Base-by-base conservation (phyloP, 106 monocot genomes). In the Chionographis japonica region DNA sequence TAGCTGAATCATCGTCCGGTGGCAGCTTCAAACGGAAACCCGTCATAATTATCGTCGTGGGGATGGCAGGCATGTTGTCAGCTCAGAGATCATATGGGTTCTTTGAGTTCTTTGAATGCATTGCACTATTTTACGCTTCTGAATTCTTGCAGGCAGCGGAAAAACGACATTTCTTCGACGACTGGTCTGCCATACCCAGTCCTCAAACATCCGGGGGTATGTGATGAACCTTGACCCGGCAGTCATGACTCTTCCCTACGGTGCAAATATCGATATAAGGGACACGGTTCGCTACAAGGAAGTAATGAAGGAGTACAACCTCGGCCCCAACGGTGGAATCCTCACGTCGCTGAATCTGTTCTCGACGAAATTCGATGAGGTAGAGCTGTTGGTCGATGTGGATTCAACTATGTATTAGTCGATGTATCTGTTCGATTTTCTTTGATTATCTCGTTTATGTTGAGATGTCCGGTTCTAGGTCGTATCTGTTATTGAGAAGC, bases 241-340 rank as follows among this genome's bases (percentile, higher is more conserved):
- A 10, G 97, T 97, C 9, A 82, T 90, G 82, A 81, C 74, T 1
- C 92, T 97, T 37, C 97, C 97, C 2, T 97, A 83, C 61, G 92
- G 87, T 42, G 89, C 97, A 36, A 97, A 97, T 62, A 97, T 97
- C 52, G 97, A 97, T 71, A 97, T 97, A 19, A 74, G 97, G 50
- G 97, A 97, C 59, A 97, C 92, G 6, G 82, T 97, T 51, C 81
- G 69, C 9, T 97, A 92, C 60, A 97, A 97, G 84, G 92, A 97
- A 68, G 97, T 97, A 36, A 97, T 97, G 92, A 97, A 97, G 76
- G 97, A 97, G 79, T 92, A 84, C 70, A 85, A 87, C 39, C 89
- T 97, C 12, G 97, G 97, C 1, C 97, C 97, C 10, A 97, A 97
- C 65, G 97, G 97, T 3, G 97, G 92, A 18, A 97, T 97, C 68